Base-by-base conservation (phyloP, 1,284 basidiomycete genomes). In the Cutaneotrichosporon daszewskae region DNA sequence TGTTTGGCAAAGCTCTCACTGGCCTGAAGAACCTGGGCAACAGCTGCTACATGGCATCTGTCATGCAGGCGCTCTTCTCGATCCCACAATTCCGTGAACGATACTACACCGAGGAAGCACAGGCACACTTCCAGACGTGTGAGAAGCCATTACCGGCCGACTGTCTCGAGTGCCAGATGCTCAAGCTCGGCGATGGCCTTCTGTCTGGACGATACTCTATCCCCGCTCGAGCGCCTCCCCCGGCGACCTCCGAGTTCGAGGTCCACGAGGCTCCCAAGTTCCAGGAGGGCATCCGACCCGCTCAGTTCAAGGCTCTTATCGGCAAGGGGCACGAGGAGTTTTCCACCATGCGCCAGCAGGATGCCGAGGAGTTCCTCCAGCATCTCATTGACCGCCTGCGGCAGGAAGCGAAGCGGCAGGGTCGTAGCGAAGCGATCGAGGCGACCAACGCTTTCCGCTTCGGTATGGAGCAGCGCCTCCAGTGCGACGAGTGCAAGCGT, bases 41-140 rank as follows among this genome's bases (percentile, higher is more conserved):
- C 72, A 89, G 90, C 69, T 98, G 95, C 69, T 98, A 98, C 74
- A 89, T 98, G 82, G 88, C 91, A 0, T 96, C 92, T 0, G 84
- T 91, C 16, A 71, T 97, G 1, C 94, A 98, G 73, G 79, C 81
- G 0, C 60, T 97, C 1, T 96, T 96, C 72, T 76, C 89, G 0
- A 76, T 96, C 3, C 77, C 84, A 0, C 63, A 79, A 0, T 96
- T 96, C 76, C 81, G 82, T 52, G 64, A 75, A 9, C 80, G 87
- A 11, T 98, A 94, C 73, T 71, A 74, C 40, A 74, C 77, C 10
- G 71, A 76, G 1, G 75, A 78, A 14, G 66, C 70, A 11, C 40
- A 55, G 18, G 55, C 72, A 3, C 89, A 94, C 64, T 79, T 81
- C 55, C 67, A 74, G 23, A 72, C 75, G 0, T 97, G 92, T 64